Evolutionary conservation across 768 basidiomycete species (phyloP).

Genomic region (Boletus fagicola): DNA sequence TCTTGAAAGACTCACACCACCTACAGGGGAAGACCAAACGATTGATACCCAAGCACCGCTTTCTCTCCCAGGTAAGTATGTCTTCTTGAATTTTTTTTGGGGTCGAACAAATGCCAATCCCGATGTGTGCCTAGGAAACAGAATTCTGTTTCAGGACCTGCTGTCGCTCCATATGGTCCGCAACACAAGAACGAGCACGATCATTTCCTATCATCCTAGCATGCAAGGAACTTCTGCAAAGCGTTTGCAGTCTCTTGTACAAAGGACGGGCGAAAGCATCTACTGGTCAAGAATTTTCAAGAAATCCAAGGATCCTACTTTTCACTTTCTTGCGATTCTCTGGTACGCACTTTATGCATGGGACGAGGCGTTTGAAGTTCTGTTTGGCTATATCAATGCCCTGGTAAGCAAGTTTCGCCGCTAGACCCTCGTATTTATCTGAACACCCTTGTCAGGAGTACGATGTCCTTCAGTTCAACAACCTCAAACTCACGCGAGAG

Average conservation of each 20-base stretch:
- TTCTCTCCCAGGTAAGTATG: slow-evolving; percentile 17
- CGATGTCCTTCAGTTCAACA: slow-evolving; percentile 38
- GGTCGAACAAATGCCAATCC: not conserved
- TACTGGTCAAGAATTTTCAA: slow-evolving; percentile 36
- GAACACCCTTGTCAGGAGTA: slow-evolving; percentile 39
- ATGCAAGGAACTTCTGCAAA: slow-evolving; percentile 25
- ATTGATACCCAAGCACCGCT: slow-evolving; percentile 36
- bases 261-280: slow-evolving; percentile 31
- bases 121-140: slow-evolving; percentile 9
- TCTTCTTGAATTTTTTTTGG: not conserved
- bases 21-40: slow-evolving; percentile 15
- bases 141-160: slow-evolving; percentile 32
- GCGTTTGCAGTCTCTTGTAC: slow-evolving; percentile 27
- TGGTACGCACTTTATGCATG: slow-evolving; percentile 64
- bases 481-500: slow-evolving; percentile 50
- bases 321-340: slow-evolving; percentile 39
- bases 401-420: slow-evolving; percentile 36
- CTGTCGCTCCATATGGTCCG: slow-evolving; percentile 41
- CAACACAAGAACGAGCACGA: slow-evolving; percentile 31
- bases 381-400: slow-evolving; percentile 49
- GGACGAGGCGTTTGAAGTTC: slow-evolving; percentile 54
- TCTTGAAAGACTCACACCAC: not conserved
- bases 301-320: slow-evolving; percentile 31
- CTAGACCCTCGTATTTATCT: not conserved
- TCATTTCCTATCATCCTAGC: slow-evolving; percentile 34